Evolutionary conservation across 1,139 yeast genomes (phyloP).

Genomic region (Meyerozyma athensensis): DNA sequence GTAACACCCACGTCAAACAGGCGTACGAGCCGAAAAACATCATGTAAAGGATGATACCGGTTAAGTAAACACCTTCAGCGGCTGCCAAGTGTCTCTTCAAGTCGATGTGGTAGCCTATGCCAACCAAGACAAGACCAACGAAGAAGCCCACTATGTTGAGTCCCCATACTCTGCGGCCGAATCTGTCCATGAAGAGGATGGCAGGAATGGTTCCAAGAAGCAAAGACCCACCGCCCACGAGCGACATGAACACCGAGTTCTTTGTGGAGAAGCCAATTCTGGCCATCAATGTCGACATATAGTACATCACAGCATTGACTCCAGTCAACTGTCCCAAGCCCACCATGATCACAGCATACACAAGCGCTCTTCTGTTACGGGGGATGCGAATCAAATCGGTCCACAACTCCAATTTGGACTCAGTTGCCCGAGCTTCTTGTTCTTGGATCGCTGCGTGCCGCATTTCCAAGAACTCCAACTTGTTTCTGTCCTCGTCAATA

Average conservation of each 20-base stretch:
- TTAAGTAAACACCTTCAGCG: slow-evolving; percentile 51
- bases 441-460: slow-evolving; percentile 29
- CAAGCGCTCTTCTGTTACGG: slow-evolving; percentile 54
- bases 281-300: slow-evolving; percentile 49
- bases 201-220: slow-evolving; percentile 61
- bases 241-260: slow-evolving; percentile 48
- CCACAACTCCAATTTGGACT: slow-evolving; percentile 29
- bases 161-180: slow-evolving; percentile 48
- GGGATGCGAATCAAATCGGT: slow-evolving; percentile 48
- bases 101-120: slow-evolving; percentile 46
- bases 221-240: slow-evolving; percentile 61
- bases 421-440: slow-evolving; percentile 20
- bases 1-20: slow-evolving; percentile 54
- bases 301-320: slow-evolving; percentile 53
- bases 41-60: slow-evolving; percentile 60
- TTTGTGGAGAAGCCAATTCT: slow-evolving; percentile 41
- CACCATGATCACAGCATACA: slow-evolving; percentile 53
- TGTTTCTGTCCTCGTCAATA: slow-evolving; percentile 30
- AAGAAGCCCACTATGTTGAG: slow-evolving; percentile 46
- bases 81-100: slow-evolving; percentile 34
- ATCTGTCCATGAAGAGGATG: slow-evolving; percentile 52
- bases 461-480: slow-evolving; percentile 49
- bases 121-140: slow-evolving; percentile 52
- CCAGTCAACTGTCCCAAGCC: slow-evolving; percentile 55
- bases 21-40: slow-evolving; percentile 65